phyloP scores from a whole-genome alignment of 1,284 basidiomycete genomes.

The Inonotus obliquus region DNA sequence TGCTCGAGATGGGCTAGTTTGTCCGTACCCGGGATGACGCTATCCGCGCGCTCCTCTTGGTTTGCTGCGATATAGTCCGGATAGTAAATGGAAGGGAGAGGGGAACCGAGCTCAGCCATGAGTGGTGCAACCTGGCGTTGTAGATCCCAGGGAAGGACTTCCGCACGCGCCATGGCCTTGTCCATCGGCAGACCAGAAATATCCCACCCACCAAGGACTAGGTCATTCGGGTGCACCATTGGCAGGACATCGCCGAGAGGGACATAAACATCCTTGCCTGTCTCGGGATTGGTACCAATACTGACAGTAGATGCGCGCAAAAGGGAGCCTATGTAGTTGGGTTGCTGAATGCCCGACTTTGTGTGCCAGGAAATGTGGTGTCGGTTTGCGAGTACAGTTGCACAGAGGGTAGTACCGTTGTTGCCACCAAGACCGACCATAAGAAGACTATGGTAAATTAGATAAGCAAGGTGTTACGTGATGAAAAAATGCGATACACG shows the following conservation, averaged over 20 bases:
- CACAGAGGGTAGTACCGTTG: slow-evolving; percentile 93
- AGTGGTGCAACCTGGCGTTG: slow-evolving; percentile 91
- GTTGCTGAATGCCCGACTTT: slow-evolving; percentile 88
- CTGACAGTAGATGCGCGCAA: slow-evolving; percentile 94
- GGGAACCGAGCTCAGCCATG: slow-evolving; percentile 79
- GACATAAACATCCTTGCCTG: slow-evolving; percentile 90
- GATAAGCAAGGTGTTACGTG: slow-evolving; percentile 18
- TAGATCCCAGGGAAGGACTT: slow-evolving; percentile 95
- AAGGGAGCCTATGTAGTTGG: slow-evolving; percentile 95
- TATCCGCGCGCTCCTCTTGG: slow-evolving; percentile 94
- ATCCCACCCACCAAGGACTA: slow-evolving; percentile 98
- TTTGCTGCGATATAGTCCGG: slow-evolving; percentile 97
- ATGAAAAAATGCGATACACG: slow-evolving; percentile 30
- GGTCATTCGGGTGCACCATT: slow-evolving; percentile 98
- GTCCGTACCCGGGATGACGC: slow-evolving; percentile 80
- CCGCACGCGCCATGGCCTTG: slow-evolving; percentile 89
- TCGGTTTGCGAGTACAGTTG: slow-evolving; percentile 94
- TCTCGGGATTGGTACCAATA: slow-evolving; percentile 79
- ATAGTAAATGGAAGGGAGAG: slow-evolving; percentile 94
- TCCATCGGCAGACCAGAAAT: slow-evolving; percentile 86
- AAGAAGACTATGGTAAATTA: slow-evolving; percentile 67
- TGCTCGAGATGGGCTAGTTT: slow-evolving; percentile 92
- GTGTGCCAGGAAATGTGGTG: slow-evolving; percentile 96
- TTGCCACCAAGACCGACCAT: slow-evolving; percentile 97
- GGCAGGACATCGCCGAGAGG: slow-evolving; percentile 93